Percentiles rank a stretch among this genome's conserved stretches.
Evolutionary conservation across 441 rosid species (phyloP).

Genomic region (Omphalea diandra): DNA sequence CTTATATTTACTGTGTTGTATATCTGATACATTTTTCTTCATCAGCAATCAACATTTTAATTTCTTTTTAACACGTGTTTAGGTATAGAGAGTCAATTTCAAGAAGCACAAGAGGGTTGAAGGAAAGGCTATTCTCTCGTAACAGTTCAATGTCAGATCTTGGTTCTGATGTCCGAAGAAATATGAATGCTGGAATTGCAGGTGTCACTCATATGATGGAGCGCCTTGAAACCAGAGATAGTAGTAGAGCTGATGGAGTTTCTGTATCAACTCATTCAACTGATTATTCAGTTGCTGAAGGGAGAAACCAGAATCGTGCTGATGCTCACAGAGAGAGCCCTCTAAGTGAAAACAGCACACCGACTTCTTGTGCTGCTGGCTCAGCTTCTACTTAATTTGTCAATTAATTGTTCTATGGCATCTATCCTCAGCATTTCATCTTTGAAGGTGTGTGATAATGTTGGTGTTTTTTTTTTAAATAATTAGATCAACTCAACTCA

Average conservation of each 20-base stretch:
- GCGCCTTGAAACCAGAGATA: constrained; percentile 55
- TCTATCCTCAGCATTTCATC: constrained; percentile 56
- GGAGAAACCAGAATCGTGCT: constrained; percentile 25
- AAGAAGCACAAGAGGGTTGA: constrained; percentile 75
- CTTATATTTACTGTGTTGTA: background rate
- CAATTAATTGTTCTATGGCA: constrained; percentile 23
- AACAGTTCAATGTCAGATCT: constrained; percentile 48
- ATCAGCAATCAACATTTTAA: background rate
- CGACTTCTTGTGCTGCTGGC: constrained; percentile 36
- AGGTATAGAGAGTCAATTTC: constrained; percentile 71
- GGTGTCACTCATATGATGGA: constrained; percentile 67
- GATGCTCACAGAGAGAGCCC: constrained; percentile 27
- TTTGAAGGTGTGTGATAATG: constrained; percentile 46
- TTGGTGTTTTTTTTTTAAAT: background rate
- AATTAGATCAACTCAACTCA: no score
- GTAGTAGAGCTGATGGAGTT: constrained; percentile 36
- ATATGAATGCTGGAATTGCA: constrained; percentile 63
- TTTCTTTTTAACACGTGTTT: background rate
- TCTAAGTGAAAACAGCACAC: constrained; percentile 26
- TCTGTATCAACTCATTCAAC: constrained; percentile 40
- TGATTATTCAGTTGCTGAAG: constrained; percentile 27
- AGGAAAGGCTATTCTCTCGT: constrained; percentile 68
- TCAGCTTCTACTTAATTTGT: constrained; percentile 38
- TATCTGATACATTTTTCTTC: background rate
- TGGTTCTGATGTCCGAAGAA: constrained; percentile 61